Base-by-base conservation (phyloP, 2,329 filamentous ascomycete genomes). In the Neofusicoccum cordaticola region DNA sequence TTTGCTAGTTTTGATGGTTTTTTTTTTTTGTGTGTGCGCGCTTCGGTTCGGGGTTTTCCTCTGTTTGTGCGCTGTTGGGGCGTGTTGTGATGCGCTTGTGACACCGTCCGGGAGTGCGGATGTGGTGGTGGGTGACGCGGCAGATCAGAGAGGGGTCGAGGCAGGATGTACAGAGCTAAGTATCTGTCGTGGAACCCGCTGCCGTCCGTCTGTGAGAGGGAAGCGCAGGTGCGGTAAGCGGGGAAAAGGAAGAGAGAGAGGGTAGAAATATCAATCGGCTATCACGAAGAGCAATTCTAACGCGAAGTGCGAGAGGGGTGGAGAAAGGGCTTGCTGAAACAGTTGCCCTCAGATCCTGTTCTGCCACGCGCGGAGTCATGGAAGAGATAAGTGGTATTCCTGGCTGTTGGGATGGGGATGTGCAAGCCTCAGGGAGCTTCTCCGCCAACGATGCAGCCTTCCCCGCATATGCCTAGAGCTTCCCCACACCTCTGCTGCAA, bases 381-480 rank as follows among this genome's bases (percentile, higher is more conserved):
- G 56, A 58, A 58, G 41, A 17, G 39, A 44, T 57, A 15, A 44
- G 39, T 44, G 52, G 22, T 4, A 17, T n/a, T 27, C 17, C 52
- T 53, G 35, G 35, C 12, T n/a, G 35, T 19, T 41, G 35, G 51
- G 35, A 56, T 17, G 22, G 19, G 39, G 39, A 31, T 12, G 22
- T 58, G 53, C 53, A 45, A 34, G 53, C 22, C 45, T 35, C 53
- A 58, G 41, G 13, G 53, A 22, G 22, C 22, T 22, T 22, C 22
- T 22, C 37, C 52, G 39, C 52, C 37, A 42, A 34, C 52, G 12
- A 19, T 27, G 17, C 56, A 47, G 56, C 56, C 22, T 60, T 60
- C 56, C 56, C 56, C 56, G 56, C 56, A 60, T 60, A 47, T 57
- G 42, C 27, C 56, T 35, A 60, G 42, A 60, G 56, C 42, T 60